phyloP scores from a whole-genome alignment of 1,284 basidiomycete genomes.

The Cutaneotrichosporon dermatis region DNA sequence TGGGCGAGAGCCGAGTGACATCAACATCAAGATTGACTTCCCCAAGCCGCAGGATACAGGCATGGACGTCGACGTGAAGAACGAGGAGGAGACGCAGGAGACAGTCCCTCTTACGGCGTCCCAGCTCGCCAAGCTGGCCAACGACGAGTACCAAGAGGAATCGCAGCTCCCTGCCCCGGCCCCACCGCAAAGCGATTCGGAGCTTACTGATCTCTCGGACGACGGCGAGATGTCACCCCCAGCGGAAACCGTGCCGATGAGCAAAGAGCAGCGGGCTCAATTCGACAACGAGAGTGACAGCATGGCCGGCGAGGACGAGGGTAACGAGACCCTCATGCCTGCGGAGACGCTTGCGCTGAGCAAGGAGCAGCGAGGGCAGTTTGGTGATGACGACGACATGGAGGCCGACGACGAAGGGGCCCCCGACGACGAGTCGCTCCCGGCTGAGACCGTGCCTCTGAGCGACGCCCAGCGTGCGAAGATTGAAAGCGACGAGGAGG shows the following conservation, averaged over 20 bases:
- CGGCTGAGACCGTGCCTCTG: too few species aligned
- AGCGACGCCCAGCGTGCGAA: too few species aligned
- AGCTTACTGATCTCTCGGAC: neutral
- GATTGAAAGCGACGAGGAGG: too few species aligned
- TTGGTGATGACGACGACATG: too few species aligned
- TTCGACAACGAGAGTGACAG: neutral
- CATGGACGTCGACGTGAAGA: neutral
- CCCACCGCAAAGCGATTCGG: neutral
- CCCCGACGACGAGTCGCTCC: neutral
- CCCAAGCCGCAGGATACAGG: neutral
- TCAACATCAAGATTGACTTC: neutral
- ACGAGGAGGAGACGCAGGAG: neutral
- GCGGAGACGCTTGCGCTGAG: neutral
- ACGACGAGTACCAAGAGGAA: neutral
- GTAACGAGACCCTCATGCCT: neutral
- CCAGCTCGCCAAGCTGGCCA: neutral
- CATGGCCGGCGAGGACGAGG: neutral
- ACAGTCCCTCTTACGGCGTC: neutral
- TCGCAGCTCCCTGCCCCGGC: too few species aligned
- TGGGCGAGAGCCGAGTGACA: neutral
- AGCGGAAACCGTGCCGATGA: neutral
- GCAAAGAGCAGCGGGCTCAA: neutral
- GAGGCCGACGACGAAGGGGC: neutral
- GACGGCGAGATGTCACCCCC: neutral
- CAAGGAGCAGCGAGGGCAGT: neutral